Base-by-base conservation (phyloP, 495 filamentous ascomycete genomes). In the Trichoderma asperelloides region DNA sequence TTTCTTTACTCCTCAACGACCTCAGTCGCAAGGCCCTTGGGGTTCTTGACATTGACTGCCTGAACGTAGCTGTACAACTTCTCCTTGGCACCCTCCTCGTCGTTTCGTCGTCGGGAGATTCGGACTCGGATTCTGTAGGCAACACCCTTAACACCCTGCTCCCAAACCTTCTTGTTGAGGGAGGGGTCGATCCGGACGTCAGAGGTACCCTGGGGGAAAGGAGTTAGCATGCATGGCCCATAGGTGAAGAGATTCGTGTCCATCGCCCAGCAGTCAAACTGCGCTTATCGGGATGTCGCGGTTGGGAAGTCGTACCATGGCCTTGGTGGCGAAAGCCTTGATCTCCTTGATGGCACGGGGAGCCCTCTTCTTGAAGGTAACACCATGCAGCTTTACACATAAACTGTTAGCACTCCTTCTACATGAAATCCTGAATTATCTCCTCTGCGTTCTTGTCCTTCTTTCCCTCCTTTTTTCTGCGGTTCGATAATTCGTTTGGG, bases 131-230 rank as follows among this genome's bases (percentile, higher is more conserved):
- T 86, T 79, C 95, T 87, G 89, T 89, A 98, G 65, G 93, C 92
- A 71, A 96, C 93, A 76, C 96, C 96, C 88, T 97, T 97, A 84
- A 99, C 88, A 80, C 95, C 95, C 77, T 90, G 85, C 82, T 99
- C 96, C 95, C 95, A 99, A 81, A 99, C 94, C 87, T 99, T 97
- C 90, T 99, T 99, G 88, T 99, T 99, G 71, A 99, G 84, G 80
- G 91, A 90, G 71, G 95, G 95, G 85, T 98, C 95, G 77, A 99
- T 81, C 72, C 95, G 95, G 84, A 99, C 95, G 79, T 99, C 95
- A 76, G 87, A 82, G 80, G 95, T 99, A 78, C 95, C 95, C 95
- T 98, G 70, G 72, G 43, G 62, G 63, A 64, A 66, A 66, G 63
- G 57, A n/a, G 41, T 65, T 65, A 65, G 64, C 41, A 41, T 9